Base-by-base conservation (phyloP, 257 asterid genomes). In the Catharanthus roseus region DNA sequence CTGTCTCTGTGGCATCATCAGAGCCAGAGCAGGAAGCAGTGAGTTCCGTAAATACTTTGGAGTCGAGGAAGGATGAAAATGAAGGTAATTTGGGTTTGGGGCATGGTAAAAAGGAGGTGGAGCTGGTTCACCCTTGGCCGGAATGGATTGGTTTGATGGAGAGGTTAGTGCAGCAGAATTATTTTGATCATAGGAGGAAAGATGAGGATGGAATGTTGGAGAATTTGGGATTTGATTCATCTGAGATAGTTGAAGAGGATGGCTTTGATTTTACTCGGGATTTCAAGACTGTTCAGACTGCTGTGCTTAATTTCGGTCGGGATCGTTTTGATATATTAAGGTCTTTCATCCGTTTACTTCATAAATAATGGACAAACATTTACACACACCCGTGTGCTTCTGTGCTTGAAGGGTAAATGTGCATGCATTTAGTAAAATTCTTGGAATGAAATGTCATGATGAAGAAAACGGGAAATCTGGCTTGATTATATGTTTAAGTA, bases 111-210 rank as follows among this genome's bases (percentile, higher is more conserved):
- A 81, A 75, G 83, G 84, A 83, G 75, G 89, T 93, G 82, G 96
- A 89, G 80, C 69, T 90, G 77, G 92, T 86, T 69, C 98, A 93
- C 77, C 98, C 96, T 0, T 93, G 97, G 98, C 80, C 93, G 10
- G 98, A 93, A 84, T 90, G 98, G 98, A 73, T 93, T 47, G 96
- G 85, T 83, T 71, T 93, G 74, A 86, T 90, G 96, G 97, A 89
- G 90, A 87, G 96, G 80, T 82, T 93, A 56, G 83, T 93, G 76
- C 88, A 89, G 86, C 98, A 89, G 84, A 93, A 93, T 80, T 93
- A 93, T 81, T 89, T 93, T 82, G 98, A 93, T 79, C 88, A 86
- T 65, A 85, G 60, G 87, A 90, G 97, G 80, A 93, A 83, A 83
- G 98, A 93, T 51, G 98, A 93, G 81, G 96, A 90, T 23, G 86